Evolutionary conservation across 164 flowering plant genomes (phyloP).

Genomic region (Saururus chinensis): DNA sequence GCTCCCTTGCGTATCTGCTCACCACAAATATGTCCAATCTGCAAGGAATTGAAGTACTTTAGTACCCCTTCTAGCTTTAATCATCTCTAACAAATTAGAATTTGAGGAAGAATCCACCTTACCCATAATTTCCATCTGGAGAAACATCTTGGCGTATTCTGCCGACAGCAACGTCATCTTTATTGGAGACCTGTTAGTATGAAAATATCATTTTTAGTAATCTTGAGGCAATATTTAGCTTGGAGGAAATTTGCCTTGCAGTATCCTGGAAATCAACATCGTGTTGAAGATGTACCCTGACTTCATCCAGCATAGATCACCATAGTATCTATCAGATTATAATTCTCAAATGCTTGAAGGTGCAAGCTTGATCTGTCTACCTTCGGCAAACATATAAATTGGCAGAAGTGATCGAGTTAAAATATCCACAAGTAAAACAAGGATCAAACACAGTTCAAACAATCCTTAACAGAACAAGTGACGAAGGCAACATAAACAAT

Average conservation of each 20-base stretch:
- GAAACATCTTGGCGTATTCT: constrained; percentile 85
- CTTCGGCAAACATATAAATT: too few species aligned
- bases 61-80: neutral
- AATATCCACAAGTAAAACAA: too few species aligned
- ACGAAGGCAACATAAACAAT: too few species aligned
- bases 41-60: constrained; percentile 4
- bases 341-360: too few species aligned
- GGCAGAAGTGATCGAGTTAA: too few species aligned
- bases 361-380: too few species aligned
- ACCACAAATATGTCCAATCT: constrained; percentile 97
- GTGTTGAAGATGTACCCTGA: neutral
- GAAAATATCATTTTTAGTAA: neutral
- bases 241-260: constrained; percentile 52
- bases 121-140: constrained; percentile 81
- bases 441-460: too few species aligned
- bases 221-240: neutral
- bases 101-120: constrained; percentile 5
- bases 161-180: constrained; percentile 96
- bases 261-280: constrained; percentile 36
- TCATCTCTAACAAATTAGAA: neutral
- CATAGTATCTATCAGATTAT: too few species aligned
- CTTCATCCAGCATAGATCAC: neutral
- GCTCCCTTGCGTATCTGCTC: constrained; percentile 99
- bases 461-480: too few species aligned
- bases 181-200: constrained; percentile 45